These are phyloP conservation scores for Aurifilum marmelostoma DNA, from an alignment of 2,329 filamentous ascomycete genomes.

Conservation along the genomic window DNA sequence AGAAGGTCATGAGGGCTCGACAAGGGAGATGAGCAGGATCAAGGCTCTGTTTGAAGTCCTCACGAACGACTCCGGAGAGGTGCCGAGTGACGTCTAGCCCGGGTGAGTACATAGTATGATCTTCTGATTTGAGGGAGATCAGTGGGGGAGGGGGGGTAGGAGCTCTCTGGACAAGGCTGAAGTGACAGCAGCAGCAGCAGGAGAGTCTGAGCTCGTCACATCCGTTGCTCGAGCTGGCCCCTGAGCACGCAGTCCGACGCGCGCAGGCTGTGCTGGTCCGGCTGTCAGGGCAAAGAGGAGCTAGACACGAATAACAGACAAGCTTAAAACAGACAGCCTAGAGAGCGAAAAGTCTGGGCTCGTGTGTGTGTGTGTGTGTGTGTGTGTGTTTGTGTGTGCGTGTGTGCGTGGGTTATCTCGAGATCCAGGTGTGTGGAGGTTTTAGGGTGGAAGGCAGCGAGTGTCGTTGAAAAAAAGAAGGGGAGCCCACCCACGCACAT, in stretches of 20 bases:
- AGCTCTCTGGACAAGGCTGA: neutral
- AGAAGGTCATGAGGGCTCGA: neutral
- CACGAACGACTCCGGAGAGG: conserved; percentile 25
- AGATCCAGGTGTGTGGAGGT: neutral
- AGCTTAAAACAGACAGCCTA: neutral
- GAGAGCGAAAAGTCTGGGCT: neutral
- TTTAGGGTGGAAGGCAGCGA: conserved; percentile 30
- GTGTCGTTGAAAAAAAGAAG: conserved; percentile 41
- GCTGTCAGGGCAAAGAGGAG: neutral
- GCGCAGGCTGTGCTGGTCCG: too few relatives aligned
- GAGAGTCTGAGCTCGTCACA: neutral
- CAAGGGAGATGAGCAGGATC: conserved; percentile 17
- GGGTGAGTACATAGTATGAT: neutral
- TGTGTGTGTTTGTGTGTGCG: too few relatives aligned
- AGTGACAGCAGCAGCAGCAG: neutral
- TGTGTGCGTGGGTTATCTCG: neutral
- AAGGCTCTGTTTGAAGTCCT: conserved; percentile 26
- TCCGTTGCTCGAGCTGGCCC: neutral
- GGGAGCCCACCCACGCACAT: conserved; percentile 31
- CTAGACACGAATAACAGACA: neutral
- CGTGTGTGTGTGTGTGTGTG: neutral
- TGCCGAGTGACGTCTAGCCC: conserved; percentile 21
- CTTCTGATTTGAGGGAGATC: conserved; percentile 27
- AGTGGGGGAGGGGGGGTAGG: conserved; percentile 18
- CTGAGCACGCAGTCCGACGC: neutral